Evolutionary conservation across 2,329 filamentous ascomycete species (phyloP).

Genomic region (Epichloe coenophiala): DNA sequence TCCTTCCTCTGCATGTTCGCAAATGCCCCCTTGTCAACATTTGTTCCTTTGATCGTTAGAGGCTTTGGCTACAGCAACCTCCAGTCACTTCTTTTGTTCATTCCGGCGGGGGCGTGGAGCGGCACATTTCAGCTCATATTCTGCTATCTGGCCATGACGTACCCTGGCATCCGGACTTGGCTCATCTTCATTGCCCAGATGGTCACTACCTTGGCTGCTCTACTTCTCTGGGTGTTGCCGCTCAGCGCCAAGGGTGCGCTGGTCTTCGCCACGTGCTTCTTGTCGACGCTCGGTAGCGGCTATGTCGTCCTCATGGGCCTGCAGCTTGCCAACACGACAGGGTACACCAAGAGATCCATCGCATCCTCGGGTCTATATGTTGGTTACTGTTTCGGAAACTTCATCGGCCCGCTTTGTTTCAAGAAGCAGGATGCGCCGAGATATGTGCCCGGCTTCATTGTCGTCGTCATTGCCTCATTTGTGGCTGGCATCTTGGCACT

Average conservation of each 20-base stretch:
- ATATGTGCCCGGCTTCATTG: conserved; percentile 33
- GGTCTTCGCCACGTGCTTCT: neutral
- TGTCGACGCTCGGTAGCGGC: neutral
- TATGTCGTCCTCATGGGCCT: conserved; percentile 1
- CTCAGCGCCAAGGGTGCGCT: neutral
- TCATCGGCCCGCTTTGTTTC: conserved; percentile 24
- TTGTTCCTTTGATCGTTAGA: conserved; percentile 16
- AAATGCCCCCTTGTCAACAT: conserved; percentile 29
- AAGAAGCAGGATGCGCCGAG: conserved; percentile 27
- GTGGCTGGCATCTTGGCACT: neutral
- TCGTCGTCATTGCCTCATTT: neutral
- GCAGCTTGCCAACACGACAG: conserved; percentile 15
- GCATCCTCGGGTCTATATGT: conserved; percentile 7
- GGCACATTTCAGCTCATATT: neutral
- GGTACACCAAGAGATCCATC: conserved; percentile 4
- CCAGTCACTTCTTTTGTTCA: conserved; percentile 32
- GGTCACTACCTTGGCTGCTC: neutral
- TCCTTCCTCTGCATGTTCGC: conserved; percentile 27
- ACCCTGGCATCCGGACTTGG: neutral
- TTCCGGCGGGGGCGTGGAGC: conserved; percentile 27
- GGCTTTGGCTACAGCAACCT: conserved; percentile 17
- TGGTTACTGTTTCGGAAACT: conserved; percentile 28
- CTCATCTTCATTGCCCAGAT: neutral
- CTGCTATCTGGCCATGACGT: neutral
- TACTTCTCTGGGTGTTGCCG: neutral